phyloP scores from a whole-genome alignment of 371 early-diverging fungal genomes.

The Mortierella sp. region DNA sequence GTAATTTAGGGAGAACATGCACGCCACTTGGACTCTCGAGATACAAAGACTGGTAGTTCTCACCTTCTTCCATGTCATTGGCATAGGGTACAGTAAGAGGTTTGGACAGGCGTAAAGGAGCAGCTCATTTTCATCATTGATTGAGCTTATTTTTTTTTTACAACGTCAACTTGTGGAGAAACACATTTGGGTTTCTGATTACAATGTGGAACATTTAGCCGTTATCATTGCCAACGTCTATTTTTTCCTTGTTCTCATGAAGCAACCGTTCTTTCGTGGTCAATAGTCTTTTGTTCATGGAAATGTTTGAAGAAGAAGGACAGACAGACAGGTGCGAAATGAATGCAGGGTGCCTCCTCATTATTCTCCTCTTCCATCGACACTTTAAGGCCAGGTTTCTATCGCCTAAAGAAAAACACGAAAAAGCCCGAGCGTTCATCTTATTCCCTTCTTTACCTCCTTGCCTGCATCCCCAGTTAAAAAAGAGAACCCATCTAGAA shows the following conservation, averaged over 20 bases:
- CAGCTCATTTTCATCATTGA: not conserved
- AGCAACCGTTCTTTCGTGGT: not conserved
- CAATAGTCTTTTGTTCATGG: not conserved
- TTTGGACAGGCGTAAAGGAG: not conserved
- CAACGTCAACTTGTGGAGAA: constrained; percentile 1
- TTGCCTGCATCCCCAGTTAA: not conserved
- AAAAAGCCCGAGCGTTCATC: not conserved
- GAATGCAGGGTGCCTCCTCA: not conserved
- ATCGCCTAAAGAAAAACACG: not conserved
- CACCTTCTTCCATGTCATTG: not conserved
- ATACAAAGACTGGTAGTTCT: not conserved
- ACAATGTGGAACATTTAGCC: not conserved
- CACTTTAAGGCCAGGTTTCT: not conserved
- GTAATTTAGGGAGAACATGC: not conserved
- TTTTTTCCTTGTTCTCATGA: not conserved
- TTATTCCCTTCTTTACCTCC: not conserved
- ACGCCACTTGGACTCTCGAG: not conserved
- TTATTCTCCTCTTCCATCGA: not conserved
- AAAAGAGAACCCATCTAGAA: not conserved
- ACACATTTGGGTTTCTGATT: not conserved
- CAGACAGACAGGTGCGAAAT: not conserved
- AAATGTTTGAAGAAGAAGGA: not conserved
- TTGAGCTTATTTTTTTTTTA: constrained; percentile 1
- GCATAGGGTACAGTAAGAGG: not conserved
- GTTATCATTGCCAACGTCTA: not conserved